phyloP scores from a whole-genome alignment of 352 stramenopile species.

The Pythium guiyangense region DNA sequence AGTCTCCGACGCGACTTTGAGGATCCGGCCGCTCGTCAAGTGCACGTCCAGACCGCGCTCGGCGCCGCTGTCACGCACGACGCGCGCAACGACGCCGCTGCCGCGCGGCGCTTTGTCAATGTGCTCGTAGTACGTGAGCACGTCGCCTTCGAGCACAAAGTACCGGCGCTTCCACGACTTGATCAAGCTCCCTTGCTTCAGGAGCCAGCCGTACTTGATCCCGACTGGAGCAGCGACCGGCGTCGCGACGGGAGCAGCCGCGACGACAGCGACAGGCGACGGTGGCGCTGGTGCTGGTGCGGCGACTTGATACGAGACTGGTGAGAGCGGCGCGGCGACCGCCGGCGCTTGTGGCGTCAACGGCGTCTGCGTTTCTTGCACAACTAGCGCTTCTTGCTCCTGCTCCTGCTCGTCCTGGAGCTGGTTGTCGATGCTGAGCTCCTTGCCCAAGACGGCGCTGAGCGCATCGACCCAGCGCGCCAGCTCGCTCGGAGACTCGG shows the following conservation, averaged over 20 bases:
- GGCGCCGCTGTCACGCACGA: constrained; percentile 26
- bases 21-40: constrained; percentile 34
- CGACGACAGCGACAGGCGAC: too few species aligned
- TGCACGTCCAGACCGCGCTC: constrained; percentile 33
- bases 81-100: constrained; percentile 38
- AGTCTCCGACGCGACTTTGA: constrained; percentile 45
- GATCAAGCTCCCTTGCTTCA: constrained; percentile 38
- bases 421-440: neutral
- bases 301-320: neutral
- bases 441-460: constrained; percentile 34
- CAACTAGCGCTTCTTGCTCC: too few species aligned
- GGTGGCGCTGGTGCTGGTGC: neutral
- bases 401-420: too few species aligned
- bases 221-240: neutral
- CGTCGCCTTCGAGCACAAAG: constrained; percentile 51
- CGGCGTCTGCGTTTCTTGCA: neutral
- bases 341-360: neutral
- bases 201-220: constrained; percentile 57
- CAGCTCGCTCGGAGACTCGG: constrained; percentile 34
- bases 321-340: too few species aligned
- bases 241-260: too few species aligned
- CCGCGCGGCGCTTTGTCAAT: constrained; percentile 29
- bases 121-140: constrained; percentile 52
- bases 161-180: constrained; percentile 66
- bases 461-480: constrained; percentile 54